Conservation (phyloP, 306 rosid genomes). For the Casuarina equisetifolia region DNA sequence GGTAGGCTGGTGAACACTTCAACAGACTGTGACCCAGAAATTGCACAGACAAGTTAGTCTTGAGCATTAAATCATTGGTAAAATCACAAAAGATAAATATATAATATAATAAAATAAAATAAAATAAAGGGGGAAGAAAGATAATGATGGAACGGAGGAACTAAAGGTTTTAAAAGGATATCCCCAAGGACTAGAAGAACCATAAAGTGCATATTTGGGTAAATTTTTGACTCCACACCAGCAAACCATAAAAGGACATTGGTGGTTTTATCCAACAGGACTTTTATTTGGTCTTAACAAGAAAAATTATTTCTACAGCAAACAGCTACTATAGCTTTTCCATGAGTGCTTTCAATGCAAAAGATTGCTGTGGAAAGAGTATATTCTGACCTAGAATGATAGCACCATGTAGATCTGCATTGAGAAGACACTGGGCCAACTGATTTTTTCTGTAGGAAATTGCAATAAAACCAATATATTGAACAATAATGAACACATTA, state of each 20-base stretch:
- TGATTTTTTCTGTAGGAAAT: slow-evolving; percentile 64
- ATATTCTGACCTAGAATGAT: slow-evolving; percentile 58
- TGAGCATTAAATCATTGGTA: not conserved
- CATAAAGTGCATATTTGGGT: not conserved
- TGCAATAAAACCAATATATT: slow-evolving; percentile 16
- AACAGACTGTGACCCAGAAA: not conserved
- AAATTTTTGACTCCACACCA: not conserved
- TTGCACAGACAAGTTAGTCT: not conserved
- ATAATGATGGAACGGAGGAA: too few species aligned
- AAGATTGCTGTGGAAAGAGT: slow-evolving; percentile 5
- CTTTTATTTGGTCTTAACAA: too few species aligned
- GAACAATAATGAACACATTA: not conserved
- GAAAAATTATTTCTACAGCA: not conserved
- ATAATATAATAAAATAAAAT: not conserved
- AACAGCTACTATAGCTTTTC: not conserved
- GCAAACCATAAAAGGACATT: not conserved
- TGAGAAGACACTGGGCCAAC: slow-evolving; percentile 70
- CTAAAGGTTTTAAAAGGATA: not conserved
- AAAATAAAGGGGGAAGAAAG: not conserved
- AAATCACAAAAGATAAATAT: not conserved
- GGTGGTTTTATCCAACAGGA: not conserved
- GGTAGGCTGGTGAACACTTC: not conserved
- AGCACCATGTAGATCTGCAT: slow-evolving; percentile 90
- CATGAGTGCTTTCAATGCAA: slow-evolving; percentile 3
- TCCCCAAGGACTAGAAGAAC: not conserved